phyloP scores from a whole-genome alignment of 495 filamentous ascomycete species.

The Aspergillus mulundensis region DNA sequence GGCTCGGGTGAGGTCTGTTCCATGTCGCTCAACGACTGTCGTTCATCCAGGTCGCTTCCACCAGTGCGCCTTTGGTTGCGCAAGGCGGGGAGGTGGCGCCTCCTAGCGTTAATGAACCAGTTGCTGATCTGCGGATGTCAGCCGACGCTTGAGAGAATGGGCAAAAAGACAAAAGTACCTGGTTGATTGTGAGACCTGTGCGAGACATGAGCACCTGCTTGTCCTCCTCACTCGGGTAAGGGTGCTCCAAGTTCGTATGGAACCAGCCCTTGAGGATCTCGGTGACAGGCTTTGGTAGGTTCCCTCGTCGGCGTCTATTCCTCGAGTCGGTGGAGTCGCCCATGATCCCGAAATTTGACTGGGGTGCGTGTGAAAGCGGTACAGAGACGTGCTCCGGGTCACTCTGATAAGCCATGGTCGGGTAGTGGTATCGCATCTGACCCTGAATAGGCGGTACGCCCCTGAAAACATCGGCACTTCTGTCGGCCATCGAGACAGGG shows the following conservation, averaged over 20 bases:
- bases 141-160: not conserved
- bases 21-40: slow-evolving; percentile 43
- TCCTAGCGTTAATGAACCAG: slow-evolving; percentile 92
- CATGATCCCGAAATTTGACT: slow-evolving; percentile 44
- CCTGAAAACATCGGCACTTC: slow-evolving; percentile 25
- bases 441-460: slow-evolving; percentile 25
- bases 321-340: slow-evolving; percentile 42
- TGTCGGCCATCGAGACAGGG: slow-evolving; percentile 23
- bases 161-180: slow-evolving; percentile 42
- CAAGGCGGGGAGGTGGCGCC: slow-evolving; percentile 69
- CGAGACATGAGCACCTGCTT: slow-evolving; percentile 75
- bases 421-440: slow-evolving; percentile 29
- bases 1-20: slow-evolving; percentile 33
- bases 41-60: slow-evolving; percentile 30
- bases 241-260: slow-evolving; percentile 67
- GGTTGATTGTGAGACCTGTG: slow-evolving; percentile 77
- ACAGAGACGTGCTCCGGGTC: slow-evolving; percentile 34
- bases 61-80: slow-evolving; percentile 51
- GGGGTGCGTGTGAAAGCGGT: slow-evolving; percentile 29
- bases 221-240: slow-evolving; percentile 87
- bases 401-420: slow-evolving; percentile 28
- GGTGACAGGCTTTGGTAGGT: slow-evolving; percentile 81
- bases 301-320: slow-evolving; percentile 68
- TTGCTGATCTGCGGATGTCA: slow-evolving; percentile 61
- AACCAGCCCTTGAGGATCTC: slow-evolving; percentile 82